A percentile compares a stretch with the other conserved stretches of the same genome.
These are phyloP conservation scores for Candida mattraensis DNA, from an alignment of 805 yeast species.

Conservation along the genomic window DNA sequence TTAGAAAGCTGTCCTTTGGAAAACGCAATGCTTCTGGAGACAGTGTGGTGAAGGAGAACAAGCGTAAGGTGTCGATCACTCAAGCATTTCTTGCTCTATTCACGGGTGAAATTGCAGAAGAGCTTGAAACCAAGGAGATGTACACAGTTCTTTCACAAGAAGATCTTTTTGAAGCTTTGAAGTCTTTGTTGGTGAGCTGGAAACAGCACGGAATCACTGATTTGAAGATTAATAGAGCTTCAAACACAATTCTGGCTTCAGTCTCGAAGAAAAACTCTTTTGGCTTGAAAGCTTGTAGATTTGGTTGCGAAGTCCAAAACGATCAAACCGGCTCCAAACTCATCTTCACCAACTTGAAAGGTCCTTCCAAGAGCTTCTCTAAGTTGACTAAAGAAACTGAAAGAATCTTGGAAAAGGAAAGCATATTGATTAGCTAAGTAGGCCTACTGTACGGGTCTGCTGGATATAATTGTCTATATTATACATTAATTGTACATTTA, in stretches of 20 bases:
- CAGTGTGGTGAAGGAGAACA: slow-evolving; percentile 9
- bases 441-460: too few species aligned
- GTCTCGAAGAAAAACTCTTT: slow-evolving; percentile 61
- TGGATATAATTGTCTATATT: background rate
- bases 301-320: slow-evolving; percentile 51
- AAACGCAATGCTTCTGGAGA: slow-evolving; percentile 33
- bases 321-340: slow-evolving; percentile 43
- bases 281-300: slow-evolving; percentile 62
- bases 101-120: slow-evolving; percentile 23
- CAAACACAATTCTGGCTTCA: slow-evolving; percentile 54
- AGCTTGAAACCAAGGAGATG: slow-evolving; percentile 36
- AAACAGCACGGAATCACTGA: slow-evolving; percentile 65
- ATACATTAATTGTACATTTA: slow-evolving; percentile 1
- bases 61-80: slow-evolving; percentile 25
- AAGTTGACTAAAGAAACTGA: slow-evolving; percentile 63
- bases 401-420: slow-evolving; percentile 64
- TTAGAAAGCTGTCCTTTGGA: slow-evolving; percentile 54
- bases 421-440: too few species aligned
- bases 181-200: slow-evolving; percentile 66
- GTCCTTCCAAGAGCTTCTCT: slow-evolving; percentile 61
- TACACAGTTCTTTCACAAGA: slow-evolving; percentile 38
- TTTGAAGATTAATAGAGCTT: slow-evolving; percentile 44
- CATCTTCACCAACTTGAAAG: slow-evolving; percentile 60
- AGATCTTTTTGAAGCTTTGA: slow-evolving; percentile 65
- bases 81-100: slow-evolving; percentile 43